Conservation (phyloP, 164 flowering plant species). For the Nymphaea thermarum region DNA sequence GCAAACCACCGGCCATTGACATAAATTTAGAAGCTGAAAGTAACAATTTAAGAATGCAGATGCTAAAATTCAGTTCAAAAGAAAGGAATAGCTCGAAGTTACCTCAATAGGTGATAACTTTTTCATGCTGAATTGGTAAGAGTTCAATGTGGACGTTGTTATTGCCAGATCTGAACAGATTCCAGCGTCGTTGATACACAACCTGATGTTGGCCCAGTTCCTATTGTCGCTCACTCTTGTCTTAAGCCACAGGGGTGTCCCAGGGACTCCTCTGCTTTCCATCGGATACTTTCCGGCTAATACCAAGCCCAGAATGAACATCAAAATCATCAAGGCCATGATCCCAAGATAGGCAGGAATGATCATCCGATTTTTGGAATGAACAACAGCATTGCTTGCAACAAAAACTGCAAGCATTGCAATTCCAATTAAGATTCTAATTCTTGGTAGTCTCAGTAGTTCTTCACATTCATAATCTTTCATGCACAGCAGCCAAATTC, state of each 20-base stretch:
- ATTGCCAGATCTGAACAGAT: constrained; percentile 17
- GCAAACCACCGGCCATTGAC: not conserved
- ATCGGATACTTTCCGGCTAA: constrained; percentile 18
- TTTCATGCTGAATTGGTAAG: constrained; percentile 13
- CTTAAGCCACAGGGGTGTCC: constrained; percentile 27
- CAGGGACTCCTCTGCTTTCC: constrained; percentile 17
- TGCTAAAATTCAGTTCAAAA: too few relatives aligned
- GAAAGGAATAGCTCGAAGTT: not conserved
- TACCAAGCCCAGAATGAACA: constrained; percentile 23
- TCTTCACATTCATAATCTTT: constrained; percentile 25
- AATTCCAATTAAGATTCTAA: constrained; percentile 15
- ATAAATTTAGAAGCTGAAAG: too few relatives aligned
- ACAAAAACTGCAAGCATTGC: constrained; percentile 19
- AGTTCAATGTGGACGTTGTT: constrained; percentile 4
- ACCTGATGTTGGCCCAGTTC: constrained; percentile 25
- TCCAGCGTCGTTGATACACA: constrained; percentile 16
- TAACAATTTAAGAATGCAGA: too few relatives aligned
- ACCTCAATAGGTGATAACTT: constrained; percentile 26
- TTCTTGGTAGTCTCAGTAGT: constrained; percentile 12
- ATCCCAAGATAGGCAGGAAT: constrained; percentile 14
- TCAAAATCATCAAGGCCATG: constrained; percentile 18
- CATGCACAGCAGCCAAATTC: constrained; percentile 29
- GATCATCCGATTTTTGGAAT: constrained; percentile 7
- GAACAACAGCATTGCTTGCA: constrained; percentile 18
- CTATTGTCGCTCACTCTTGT: constrained; percentile 4